Base-by-base conservation (phyloP, 2,329 filamentous ascomycete genomes). In the Epichloe scottii region DNA sequence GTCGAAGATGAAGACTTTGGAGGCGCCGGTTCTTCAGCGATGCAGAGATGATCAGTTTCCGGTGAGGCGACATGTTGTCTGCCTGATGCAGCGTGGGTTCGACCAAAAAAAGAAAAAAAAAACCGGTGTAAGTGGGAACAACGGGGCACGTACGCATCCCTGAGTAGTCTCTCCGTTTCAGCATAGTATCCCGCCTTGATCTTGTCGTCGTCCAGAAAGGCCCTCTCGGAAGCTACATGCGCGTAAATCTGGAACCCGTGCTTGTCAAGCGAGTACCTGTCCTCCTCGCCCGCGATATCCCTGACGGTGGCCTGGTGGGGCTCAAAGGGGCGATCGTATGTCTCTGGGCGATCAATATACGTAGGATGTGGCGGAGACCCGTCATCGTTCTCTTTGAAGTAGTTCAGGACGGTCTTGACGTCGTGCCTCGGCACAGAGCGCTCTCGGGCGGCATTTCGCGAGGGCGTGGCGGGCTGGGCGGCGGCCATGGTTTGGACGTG, bases 101-200 rank as follows among this genome's bases (percentile, higher is more conserved):
- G 30, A 30, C 3, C 4, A 11, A 4, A 10, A 23, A 23, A 26
- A 30, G 7, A 11, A 11, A 4, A 10, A 23, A 23, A 26, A 30
- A 10, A 4, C 1, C 26, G 12, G n/a, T 5, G 30, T n/a, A 3
- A 50, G 41, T 55, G n/a, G 58, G 37, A 39, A 39, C 8, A 34
- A 19, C 7, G 3, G 15, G 21, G 35, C 12, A 47, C 68, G 55
- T 62, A 60, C 83, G 63, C 74, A 3, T 80, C 76, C 51, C 82
- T 83, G 0, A 89, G 64, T 19, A 89, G 63, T 46, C 79, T 67
- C 62, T 87, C 81, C 3, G 86, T 79, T 62, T 89, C 85, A 0
- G 82, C 76, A 64, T 90, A 90, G 67, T 89, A 90, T 5, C 70
- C 21, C 4, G 69, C 60, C 61, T 80, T 76, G 64, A 90, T 82